Evolutionary conservation across 495 filamentous ascomycete species (phyloP).

Genomic region (Penicillium cinerascens): DNA sequence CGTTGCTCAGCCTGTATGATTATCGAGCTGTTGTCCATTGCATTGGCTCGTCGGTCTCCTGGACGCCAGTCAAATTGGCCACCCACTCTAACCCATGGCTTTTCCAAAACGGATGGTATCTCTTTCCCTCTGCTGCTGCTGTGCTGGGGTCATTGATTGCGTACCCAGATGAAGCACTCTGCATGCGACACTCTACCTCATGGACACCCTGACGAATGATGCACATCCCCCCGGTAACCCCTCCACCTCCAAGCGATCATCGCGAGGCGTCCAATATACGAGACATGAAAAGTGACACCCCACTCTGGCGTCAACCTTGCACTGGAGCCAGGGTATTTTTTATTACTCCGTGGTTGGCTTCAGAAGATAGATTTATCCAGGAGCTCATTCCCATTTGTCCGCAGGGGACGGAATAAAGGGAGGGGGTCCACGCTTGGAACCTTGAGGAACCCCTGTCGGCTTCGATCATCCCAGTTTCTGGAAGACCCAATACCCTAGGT

Average conservation of each 20-base stretch:
- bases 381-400: not conserved
- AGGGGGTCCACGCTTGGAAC: constrained; percentile 4
- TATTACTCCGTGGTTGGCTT: not conserved
- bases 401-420: not conserved
- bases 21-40: constrained; percentile 2
- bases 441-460: constrained; percentile 1
- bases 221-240: not conserved
- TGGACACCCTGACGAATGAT: not conserved
- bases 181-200: not conserved
- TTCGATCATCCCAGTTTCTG: constrained; percentile 12
- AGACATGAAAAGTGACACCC: constrained; percentile 5
- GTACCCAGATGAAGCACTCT: not conserved
- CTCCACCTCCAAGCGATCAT: not conserved
- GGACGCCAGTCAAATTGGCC: constrained; percentile 3
- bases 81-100: constrained; percentile 13
- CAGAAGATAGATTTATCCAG: not conserved
- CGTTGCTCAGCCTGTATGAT: constrained; percentile 1
- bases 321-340: not conserved
- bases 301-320: constrained; percentile 5
- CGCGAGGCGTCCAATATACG: constrained; percentile 21
- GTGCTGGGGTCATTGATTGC: not conserved
- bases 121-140: not conserved
- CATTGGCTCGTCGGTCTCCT: not conserved
- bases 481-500: constrained; percentile 12
- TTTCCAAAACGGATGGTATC: not conserved